Base-by-base conservation (phyloP, 139 green algal species). In the Chlamydomonas sp. region DNA sequence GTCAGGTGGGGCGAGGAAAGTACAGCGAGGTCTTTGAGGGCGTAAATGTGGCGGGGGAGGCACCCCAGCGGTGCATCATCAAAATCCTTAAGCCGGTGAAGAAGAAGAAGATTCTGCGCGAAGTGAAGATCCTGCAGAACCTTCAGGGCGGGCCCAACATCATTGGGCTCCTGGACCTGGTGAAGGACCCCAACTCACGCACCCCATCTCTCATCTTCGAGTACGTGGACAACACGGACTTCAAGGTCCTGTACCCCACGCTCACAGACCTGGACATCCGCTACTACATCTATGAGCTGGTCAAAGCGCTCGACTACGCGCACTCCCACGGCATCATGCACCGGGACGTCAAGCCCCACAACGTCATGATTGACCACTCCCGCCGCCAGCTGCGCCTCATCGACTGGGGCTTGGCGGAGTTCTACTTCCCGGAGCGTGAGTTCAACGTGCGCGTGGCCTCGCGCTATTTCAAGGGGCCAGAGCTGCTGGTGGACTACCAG, bases 11-110 rank as follows among this genome's bases (percentile, higher is more conserved):
- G 2, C 93, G 98, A 6, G 98, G 98, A 63, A 99, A 99, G 92
- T 99, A 99, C 93, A 98, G 94, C 89, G 98, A 99, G 91, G 98
- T 99, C 62, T 99, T 99, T 91, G 98, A 99, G 93, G 97, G 97
- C 60, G 85, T 98, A 17, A 96, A 98, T 83, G 91, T 92, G 5
- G 76, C 91, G 20, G 96, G 91, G 68, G 93, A 93, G 76, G 18
- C 69, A 12, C 68, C 69, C 7, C 85, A 97, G 57, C 93, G 93
- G 31, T 99, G 97, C 92, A 97, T 99, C 80, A 98, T 99, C 90
- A 99, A 99, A 87, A 99, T 99, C 72, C 92, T 99, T 8, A 99
- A 99, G 86, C 98, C 98, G 7, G 98, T 99, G 49, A 99, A 99
- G 90, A 99, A 99, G 93, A 99, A 99, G 89, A 99, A 99, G 93